Conservation (phyloP, 139 green algal species). For the Mychonastes homosphaera region DNA sequence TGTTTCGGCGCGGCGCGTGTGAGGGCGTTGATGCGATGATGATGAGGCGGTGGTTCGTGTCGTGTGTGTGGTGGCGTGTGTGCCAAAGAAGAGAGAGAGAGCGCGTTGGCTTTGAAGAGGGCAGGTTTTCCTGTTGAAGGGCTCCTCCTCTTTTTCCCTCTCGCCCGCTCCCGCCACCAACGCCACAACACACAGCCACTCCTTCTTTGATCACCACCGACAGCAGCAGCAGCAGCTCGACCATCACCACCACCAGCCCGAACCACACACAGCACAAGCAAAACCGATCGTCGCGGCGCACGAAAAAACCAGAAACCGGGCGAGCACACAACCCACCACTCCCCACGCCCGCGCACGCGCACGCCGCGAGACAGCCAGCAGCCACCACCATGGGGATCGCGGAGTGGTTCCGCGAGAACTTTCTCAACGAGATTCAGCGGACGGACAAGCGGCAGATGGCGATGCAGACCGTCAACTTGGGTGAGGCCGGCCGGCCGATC, state of each 20-base stretch:
- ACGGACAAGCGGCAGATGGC: conserved; percentile 52
- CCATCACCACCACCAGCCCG: background rate
- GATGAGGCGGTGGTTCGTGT: too few relatives aligned
- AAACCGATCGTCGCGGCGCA: background rate
- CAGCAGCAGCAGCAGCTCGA: background rate
- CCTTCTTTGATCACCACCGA: background rate
- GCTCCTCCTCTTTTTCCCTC: background rate
- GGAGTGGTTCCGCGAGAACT: conserved; percentile 6
- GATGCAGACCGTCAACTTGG: conserved; percentile 54
- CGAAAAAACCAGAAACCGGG: background rate
- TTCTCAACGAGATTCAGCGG: background rate
- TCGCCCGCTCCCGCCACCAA: background rate
- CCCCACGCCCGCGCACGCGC: too few relatives aligned
- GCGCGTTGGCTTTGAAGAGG: background rate
- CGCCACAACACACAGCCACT: background rate
- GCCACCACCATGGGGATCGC: background rate
- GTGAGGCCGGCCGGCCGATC: conserved; percentile 22
- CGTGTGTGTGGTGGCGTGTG: too few relatives aligned
- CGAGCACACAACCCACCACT: background rate
- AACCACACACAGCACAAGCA: background rate
- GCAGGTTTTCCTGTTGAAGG: background rate
- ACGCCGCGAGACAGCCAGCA: too few relatives aligned
- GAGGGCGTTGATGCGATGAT: too few relatives aligned
- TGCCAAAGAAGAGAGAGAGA: too few relatives aligned
- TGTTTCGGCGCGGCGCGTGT: too few relatives aligned